Evolutionary conservation across 208 protist species (phyloP), one percentile per base, ranked within the genome.

Genomic region (Acanthamoeba lenticulata): DNA sequence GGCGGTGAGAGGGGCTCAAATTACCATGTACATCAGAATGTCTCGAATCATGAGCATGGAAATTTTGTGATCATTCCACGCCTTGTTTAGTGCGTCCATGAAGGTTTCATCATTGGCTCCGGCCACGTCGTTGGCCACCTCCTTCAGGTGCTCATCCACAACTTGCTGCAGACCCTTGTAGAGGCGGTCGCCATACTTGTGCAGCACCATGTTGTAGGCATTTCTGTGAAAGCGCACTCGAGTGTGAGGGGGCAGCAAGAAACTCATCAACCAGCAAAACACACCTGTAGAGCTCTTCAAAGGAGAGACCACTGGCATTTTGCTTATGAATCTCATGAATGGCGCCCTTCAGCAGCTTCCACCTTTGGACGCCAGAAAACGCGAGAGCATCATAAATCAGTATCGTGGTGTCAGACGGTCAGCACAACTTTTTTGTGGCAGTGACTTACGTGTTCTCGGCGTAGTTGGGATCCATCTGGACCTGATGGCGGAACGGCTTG

Each of bases 1-100:
- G 36, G 27, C 6, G 81, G 15, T 9, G 27, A 9, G 19, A 72
- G n/a, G 38, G 49, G 4, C n/a, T 19, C 45, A 65, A 34, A 81
- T 42, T 52, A 96, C 96, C 97, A 98, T 98, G 90, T 98, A 98
- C 97, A 98, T 98, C 29, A 98, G 94, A 42, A 98, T 98, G 85
- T 98, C 97, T 42, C 97, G 94, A 17, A 98, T 97, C 97, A 98
- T 98, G 17, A 95, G 44, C 94, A 97, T 95, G 21, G 96, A 95
- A 27, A 96, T 94, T 67, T 97, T 96, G 79, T 98, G 96, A n/a
- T 97, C 95, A 1, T 83, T 60, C 97, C 97, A 98, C 45, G 72
- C 85, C 36, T 86, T 93, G 44, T 97, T 97, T 24, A 98, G 72
- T 38, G 83, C 85, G 19, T 13, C 21, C 27, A 98, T 72, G 49